Evolutionary conservation across 768 basidiomycete genomes (phyloP).

Genomic region (Tubosaeta sp.): DNA sequence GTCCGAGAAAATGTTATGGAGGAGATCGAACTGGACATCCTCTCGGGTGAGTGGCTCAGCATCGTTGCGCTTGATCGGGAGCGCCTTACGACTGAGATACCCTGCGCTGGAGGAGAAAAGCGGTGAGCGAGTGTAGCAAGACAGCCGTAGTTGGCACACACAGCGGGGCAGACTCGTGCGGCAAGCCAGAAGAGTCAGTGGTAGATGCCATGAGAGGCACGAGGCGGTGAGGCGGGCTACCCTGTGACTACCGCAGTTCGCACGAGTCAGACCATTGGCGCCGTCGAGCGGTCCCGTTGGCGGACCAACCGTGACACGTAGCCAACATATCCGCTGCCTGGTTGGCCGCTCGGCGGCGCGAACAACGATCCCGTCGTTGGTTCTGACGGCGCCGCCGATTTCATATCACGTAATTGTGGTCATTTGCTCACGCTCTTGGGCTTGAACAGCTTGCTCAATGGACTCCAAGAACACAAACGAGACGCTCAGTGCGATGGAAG

Average conservation of each 20-base stretch:
- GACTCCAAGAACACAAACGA: constrained; percentile 25
- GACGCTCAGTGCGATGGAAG: constrained; percentile 36
- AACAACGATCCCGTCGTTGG: constrained; percentile 6
- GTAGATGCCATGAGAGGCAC: constrained; percentile 45
- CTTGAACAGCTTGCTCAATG: constrained; percentile 11
- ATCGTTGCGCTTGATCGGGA: constrained; percentile 79
- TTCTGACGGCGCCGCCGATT: constrained; percentile 8
- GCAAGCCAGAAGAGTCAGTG: constrained; percentile 39
- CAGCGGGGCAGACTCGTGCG: constrained; percentile 51
- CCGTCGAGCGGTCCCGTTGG: constrained; percentile 7
- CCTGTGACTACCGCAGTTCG: constrained; percentile 26
- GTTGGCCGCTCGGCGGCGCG: constrained; percentile 2
- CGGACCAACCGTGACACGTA: background rate
- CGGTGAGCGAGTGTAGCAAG: constrained; percentile 10
- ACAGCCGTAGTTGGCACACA: constrained; percentile 30
- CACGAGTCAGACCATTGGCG: constrained; percentile 24
- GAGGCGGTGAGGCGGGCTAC: constrained; percentile 31
- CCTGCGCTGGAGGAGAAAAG: constrained; percentile 39
- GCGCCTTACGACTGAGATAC: constrained; percentile 56
- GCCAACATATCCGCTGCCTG: constrained; percentile 1
- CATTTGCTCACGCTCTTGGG: constrained; percentile 22
- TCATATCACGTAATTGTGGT: constrained; percentile 19
- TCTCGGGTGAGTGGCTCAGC: constrained; percentile 79
- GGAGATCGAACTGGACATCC: constrained; percentile 85
- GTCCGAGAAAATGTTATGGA: constrained; percentile 75